Evolutionary conservation across 129 eudicot genomes (phyloP).

Genomic region (Deinandra increscens): DNA sequence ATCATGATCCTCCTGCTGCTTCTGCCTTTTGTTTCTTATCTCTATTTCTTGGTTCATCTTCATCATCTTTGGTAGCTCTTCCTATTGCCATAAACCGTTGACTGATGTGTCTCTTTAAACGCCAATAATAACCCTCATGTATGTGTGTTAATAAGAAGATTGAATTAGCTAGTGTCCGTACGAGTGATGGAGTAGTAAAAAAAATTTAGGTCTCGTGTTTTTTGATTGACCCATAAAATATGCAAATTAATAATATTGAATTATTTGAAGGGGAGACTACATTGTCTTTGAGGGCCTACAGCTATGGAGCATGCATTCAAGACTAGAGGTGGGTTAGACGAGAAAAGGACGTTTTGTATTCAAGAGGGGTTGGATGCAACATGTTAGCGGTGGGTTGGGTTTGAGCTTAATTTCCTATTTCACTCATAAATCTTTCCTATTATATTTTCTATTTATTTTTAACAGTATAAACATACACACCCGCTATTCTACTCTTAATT

Average conservation of each 20-base stretch:
- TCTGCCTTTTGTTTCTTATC: conserved; percentile 5
- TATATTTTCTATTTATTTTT: no score
- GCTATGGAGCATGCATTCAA: conserved; percentile 18
- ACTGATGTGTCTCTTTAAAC: neutral
- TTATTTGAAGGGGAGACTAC: conserved; percentile 8
- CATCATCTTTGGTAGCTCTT: conserved; percentile 11
- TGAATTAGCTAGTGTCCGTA: no score
- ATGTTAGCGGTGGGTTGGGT: conserved; percentile 32
- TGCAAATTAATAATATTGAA: neutral
- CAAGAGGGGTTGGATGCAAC: conserved; percentile 32
- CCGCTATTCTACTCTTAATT: no score
- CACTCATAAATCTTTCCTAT: conserved; percentile 1
- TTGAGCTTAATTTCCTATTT: conserved; percentile 12
- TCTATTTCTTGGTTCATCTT: conserved; percentile 17
- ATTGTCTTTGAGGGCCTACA: conserved; percentile 32
- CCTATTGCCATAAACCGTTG: conserved; percentile 18
- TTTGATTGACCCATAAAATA: conserved; percentile 13
- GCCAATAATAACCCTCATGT: neutral
- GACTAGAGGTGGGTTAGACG: conserved; percentile 28
- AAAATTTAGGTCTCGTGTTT: conserved; percentile 24
- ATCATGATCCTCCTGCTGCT: no score
- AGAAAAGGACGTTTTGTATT: conserved; percentile 24
- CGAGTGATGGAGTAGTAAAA: neutral
- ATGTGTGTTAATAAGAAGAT: no score
- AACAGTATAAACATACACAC: no score